Base-by-base conservation (phyloP, 345 rosid species). In the Brassica rapa region DNA sequence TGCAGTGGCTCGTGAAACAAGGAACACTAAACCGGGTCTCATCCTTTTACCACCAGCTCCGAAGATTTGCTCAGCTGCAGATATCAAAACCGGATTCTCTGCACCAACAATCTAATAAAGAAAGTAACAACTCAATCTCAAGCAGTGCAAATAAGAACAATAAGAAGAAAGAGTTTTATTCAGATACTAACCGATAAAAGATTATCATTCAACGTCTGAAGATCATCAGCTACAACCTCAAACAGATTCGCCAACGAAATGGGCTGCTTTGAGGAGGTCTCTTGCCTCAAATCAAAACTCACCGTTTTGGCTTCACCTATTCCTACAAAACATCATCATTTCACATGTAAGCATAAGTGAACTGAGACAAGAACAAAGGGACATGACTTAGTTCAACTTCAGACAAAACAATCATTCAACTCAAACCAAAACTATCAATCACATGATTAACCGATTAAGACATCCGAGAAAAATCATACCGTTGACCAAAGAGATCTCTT, bases 41-140 rank as follows among this genome's bases (percentile, higher is more conserved):
- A 93, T 91, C 81, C 99, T 88, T 84, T 95, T 95, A 24, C 99
- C 99, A 82, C 99, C 98, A 67, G 99, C 99, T 74, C 99, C 80
- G 77, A 95, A 92, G 49, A 92, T 92, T 84, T 95, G 98, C 84
- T 95, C 94, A 62, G 99, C 99, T 23, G 98, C 98, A 62, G 98
- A 92, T 91, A 88, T 91, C 62, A 95, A 83, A 71, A 95, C 93
- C 15, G 99, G 94, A 74, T 95, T 93, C 74, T 95, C 98, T 82
- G 97, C 96, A 71, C 97, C 98, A 79, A 93, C 98, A 87, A 95
- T 90, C 98, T 95, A 85, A n/a, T 32, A 76, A 83, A 82, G 83
- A 73, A 73, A 63, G 67, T 10, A 62, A 62, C 1, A 41, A 41
- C 49, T 41, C 49, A 10, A 15, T 63, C 5, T 3, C 24, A 63